Percentiles rank a stretch among this genome's conserved stretches.
Evolutionary conservation across 2,329 filamentous ascomycete species (phyloP).

Genomic region (Stromatinia cepivora): DNA sequence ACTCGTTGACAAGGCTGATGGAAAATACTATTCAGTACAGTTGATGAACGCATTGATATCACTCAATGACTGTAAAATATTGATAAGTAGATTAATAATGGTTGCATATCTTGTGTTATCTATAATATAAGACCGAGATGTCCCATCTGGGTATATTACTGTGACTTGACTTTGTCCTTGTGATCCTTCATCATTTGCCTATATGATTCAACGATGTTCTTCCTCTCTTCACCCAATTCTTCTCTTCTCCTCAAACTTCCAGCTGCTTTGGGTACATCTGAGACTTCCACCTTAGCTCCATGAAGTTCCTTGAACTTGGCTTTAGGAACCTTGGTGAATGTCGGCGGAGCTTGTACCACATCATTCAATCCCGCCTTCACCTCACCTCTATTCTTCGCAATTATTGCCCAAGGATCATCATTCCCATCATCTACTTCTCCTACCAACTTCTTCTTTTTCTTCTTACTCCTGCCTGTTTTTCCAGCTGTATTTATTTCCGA

Average conservation of each 20-base stretch:
- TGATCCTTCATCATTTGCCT: constrained; percentile 65
- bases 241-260: constrained; percentile 73
- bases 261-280: constrained; percentile 65
- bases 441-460: constrained; percentile 45
- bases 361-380: constrained; percentile 42
- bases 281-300: constrained; percentile 65
- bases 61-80: no score
- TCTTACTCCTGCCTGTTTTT: constrained; percentile 25
- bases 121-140: neutral
- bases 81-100: neutral
- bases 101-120: neutral
- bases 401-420: constrained; percentile 41
- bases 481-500: constrained; percentile 55
- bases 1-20: neutral
- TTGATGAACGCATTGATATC: neutral
- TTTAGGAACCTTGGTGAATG: constrained; percentile 38
- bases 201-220: constrained; percentile 72
- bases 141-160: neutral
- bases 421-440: constrained; percentile 44
- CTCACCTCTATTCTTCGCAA: constrained; percentile 38
- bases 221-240: constrained; percentile 68
- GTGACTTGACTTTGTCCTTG: constrained; percentile 13
- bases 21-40: neutral
- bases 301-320: constrained; percentile 47
- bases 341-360: constrained; percentile 41